Base-by-base conservation (phyloP, 768 basidiomycete genomes). In the Mycena latifolia region DNA sequence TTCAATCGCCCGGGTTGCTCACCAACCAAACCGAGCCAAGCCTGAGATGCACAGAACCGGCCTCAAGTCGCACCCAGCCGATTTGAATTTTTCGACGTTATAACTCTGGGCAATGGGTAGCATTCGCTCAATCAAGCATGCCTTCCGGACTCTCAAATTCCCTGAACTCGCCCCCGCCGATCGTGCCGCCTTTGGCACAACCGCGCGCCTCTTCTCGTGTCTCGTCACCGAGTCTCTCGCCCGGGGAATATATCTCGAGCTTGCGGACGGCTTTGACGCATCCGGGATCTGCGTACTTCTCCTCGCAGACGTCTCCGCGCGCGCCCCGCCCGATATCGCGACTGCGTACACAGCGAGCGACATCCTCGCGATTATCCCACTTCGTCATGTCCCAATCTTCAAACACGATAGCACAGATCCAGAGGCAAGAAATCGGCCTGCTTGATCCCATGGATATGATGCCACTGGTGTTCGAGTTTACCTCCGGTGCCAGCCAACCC, bases 371-470 rank as follows among this genome's bases (percentile, higher is more conserved):
- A 71, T 88, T 46, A 73, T 86, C 41, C 81, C 84, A 31, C 76
- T 89, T 53, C 78, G 74, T 24, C 76, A 85, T 65, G 67, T 79
- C 28, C 87, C 87, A 20, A 74, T 89, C 17, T 80, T 86, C 71
- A 81, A 80, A 63, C 76, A 79, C 55, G 77, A 79, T 58, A 69
- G 66, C 17, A 55, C 70, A 12, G 75, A 79, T 39, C 53, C 15
- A 72, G 74, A 51, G 77, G 75, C n/a, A 75, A 29, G 80, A 80
- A 65, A 85, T 88, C 25, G 82, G 81, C 7, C 76, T 88, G 12
- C 76, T 88, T 25, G 86, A 88, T 74, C 87, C 86, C 31, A 73
- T 85, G 48, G 87, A 88, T 71, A 86, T 88, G 84, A 55, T 81
- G 61, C 82, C 85, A 2, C 52, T 80, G 22, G 77, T 85, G 39